Evolutionary conservation across 768 basidiomycete species (phyloP).

Genomic region (Suillus alpinus): DNA sequence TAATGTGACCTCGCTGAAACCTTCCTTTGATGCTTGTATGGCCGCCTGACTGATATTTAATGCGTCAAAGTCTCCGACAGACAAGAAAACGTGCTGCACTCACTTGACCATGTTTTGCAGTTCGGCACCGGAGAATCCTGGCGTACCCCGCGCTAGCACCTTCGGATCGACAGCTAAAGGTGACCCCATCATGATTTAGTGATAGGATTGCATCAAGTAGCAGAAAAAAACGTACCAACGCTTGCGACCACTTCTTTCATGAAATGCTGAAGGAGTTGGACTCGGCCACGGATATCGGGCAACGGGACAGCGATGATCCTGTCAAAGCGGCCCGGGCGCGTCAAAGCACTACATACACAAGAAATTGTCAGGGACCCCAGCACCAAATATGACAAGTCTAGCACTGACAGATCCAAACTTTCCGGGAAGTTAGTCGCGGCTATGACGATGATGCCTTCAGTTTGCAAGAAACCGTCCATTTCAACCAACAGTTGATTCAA

Average conservation of each 20-base stretch:
- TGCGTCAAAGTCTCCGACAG: constrained; percentile 4
- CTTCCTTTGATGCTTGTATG: constrained; percentile 89
- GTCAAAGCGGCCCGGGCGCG: constrained; percentile 96
- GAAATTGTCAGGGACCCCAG: constrained; percentile 12
- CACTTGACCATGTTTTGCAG: constrained; percentile 96
- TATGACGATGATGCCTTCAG: constrained; percentile 92
- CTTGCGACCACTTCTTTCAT: constrained; percentile 75
- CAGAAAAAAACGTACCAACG: constrained; percentile 38
- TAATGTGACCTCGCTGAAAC: constrained; percentile 63
- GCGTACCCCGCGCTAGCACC: constrained; percentile 88
- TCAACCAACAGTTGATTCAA: constrained; percentile 96
- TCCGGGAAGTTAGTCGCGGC: constrained; percentile 98
- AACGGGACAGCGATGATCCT: constrained; percentile 88
- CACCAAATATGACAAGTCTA: constrained; percentile 3
- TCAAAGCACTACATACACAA: constrained; percentile 70
- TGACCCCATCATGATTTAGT: background rate
- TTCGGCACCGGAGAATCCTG: constrained; percentile 97
- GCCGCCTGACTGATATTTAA: constrained; percentile 68
- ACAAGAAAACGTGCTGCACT: constrained; percentile 24
- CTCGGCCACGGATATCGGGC: constrained; percentile 91
- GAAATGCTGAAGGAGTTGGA: constrained; percentile 92
- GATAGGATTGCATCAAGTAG: background rate
- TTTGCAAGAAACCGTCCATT: constrained; percentile 94
- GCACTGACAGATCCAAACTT: constrained; percentile 79
- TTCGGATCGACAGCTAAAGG: constrained; percentile 74